A percentile compares a stretch with the other conserved stretches of the same genome.
Conservation (phyloP, 2,329 filamentous ascomycete species). For the Xylaria sp. region DNA sequence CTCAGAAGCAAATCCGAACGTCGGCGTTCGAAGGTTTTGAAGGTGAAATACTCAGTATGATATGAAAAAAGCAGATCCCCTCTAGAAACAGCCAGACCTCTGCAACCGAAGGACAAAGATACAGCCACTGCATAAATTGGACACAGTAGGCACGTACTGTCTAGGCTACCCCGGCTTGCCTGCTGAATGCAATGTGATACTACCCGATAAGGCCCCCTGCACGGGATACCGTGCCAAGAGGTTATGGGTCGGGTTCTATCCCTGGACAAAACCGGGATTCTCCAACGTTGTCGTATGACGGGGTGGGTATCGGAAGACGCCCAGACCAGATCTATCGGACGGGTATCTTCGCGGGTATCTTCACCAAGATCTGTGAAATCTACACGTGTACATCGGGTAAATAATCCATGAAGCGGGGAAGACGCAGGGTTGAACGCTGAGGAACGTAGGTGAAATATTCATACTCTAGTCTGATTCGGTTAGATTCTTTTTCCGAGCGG, state of each 20-base stretch:
- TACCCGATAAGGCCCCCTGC: neutral
- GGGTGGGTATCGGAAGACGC: neutral
- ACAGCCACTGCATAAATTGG: neutral
- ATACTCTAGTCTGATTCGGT: no score
- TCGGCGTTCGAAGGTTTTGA: neutral
- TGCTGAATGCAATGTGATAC: neutral
- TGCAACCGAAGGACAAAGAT: neutral
- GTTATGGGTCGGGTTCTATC: neutral
- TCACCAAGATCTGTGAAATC: no score
- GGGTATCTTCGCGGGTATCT: no score
- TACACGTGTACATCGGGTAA: no score
- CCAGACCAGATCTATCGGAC: neutral
- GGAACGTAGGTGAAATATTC: no score
- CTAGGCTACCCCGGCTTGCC: neutral
- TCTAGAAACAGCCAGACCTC: neutral
- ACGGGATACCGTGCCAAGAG: neutral
- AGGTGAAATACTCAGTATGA: neutral
- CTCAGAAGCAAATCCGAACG: neutral
- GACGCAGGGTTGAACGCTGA: no score
- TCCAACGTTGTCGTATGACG: neutral
- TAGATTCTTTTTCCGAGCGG: no score
- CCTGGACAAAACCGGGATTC: constrained; percentile 3
- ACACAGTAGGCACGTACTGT: neutral
- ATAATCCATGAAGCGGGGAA: no score
- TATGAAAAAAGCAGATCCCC: neutral